These are phyloP conservation scores for Malbranchea cinnamomea DNA, from an alignment of 2,329 filamentous ascomycete genomes.

Conservation along the genomic window DNA sequence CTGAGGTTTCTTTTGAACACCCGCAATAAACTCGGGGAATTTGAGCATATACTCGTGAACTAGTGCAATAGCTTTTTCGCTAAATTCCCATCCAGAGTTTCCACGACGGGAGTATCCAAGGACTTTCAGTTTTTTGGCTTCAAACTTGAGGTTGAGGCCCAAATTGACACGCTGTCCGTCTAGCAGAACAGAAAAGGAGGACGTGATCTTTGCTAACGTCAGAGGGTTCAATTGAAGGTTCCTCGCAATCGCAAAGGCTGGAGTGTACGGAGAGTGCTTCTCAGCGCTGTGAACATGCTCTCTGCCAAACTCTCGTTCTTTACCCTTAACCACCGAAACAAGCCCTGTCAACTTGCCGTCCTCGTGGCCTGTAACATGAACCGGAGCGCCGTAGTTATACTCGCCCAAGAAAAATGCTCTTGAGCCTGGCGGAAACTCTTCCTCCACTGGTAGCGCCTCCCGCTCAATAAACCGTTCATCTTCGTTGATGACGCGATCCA, in stretches of 20 bases:
- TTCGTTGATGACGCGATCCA: conserved; percentile 78
- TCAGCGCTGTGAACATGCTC: conserved; percentile 58
- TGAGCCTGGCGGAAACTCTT: conserved; percentile 75
- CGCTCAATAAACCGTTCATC: conserved; percentile 89
- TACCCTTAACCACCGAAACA: conserved; percentile 55
- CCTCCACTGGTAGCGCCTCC: conserved; percentile 69
- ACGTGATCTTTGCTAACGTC: conserved; percentile 88
- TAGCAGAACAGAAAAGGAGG: conserved; percentile 73
- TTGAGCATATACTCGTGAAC: conserved; percentile 80
- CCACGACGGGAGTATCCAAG: conserved; percentile 85
- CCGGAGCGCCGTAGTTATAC: conserved; percentile 76
- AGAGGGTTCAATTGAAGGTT: conserved; percentile 70
- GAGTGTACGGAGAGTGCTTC: conserved; percentile 57
- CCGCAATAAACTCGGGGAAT: conserved; percentile 91
- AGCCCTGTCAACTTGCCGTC: conserved; percentile 64
- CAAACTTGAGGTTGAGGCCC: conserved; percentile 92
- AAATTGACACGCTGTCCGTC: conserved; percentile 76
- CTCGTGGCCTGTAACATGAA: conserved; percentile 64
- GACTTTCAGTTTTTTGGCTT: conserved; percentile 88
- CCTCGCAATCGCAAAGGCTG: conserved; percentile 77
- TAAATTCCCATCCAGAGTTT: conserved; percentile 88
- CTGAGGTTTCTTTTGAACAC: conserved; percentile 70
- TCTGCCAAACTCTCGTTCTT: conserved; percentile 68
- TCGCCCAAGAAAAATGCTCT: conserved; percentile 89
- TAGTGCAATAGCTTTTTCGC: conserved; percentile 63